A percentile compares a stretch with the other conserved stretches of the same genome.
Evolutionary conservation across 2,329 filamentous ascomycete genomes (phyloP).

Genomic region (Epichloe gansuensis): DNA sequence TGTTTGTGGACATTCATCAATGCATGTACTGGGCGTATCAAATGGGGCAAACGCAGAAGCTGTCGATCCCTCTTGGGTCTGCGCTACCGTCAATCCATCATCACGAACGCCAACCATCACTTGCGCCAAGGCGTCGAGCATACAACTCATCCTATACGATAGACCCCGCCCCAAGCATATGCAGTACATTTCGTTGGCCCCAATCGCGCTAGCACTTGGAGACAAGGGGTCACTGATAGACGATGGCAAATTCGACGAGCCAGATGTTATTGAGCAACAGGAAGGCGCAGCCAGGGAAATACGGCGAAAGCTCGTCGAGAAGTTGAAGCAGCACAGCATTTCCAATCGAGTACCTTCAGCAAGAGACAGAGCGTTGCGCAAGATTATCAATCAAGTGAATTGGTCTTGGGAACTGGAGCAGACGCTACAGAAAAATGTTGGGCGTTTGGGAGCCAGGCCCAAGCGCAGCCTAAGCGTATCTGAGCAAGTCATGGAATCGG

Average conservation of each 20-base stretch:
- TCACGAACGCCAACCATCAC: constrained; percentile 55
- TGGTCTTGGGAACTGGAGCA: constrained; percentile 84
- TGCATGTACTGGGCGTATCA: constrained; percentile 76
- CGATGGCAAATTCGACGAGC: constrained; percentile 27
- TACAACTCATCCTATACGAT: constrained; percentile 84
- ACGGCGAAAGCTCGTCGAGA: constrained; percentile 61
- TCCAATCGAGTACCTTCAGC: constrained; percentile 61
- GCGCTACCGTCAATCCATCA: constrained; percentile 40
- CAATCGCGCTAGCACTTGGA: constrained; percentile 75
- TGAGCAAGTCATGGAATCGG: constrained; percentile 87
- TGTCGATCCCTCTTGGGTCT: constrained; percentile 55
- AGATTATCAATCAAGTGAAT: constrained; percentile 87
- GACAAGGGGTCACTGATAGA: constrained; percentile 45
- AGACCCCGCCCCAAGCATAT: constrained; percentile 74
- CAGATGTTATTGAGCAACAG: constrained; percentile 61
- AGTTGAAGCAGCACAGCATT: constrained; percentile 80
- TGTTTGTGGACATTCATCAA: constrained; percentile 66
- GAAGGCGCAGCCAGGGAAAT: constrained; percentile 44
- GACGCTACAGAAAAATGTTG: constrained; percentile 78
- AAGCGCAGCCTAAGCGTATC: constrained; percentile 85
- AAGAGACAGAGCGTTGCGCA: constrained; percentile 69
- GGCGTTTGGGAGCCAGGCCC: constrained; percentile 66
- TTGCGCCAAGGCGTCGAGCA: constrained; percentile 56
- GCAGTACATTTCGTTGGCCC: constrained; percentile 89
- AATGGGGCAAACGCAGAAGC: constrained; percentile 46